Conservation (phyloP, 2,329 filamentous ascomycete species). For the Xenoacremonium recifei region DNA sequence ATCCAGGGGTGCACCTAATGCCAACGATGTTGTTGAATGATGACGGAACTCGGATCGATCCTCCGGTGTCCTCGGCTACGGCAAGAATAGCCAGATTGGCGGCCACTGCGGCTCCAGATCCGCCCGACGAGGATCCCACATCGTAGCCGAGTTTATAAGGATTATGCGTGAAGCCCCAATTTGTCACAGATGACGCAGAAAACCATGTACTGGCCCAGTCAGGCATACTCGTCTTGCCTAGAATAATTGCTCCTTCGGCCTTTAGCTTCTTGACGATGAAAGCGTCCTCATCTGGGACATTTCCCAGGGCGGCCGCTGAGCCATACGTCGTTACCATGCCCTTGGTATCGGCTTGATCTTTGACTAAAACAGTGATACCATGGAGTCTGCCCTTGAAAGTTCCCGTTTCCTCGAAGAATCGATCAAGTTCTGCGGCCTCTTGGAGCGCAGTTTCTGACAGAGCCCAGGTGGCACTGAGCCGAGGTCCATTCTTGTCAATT, state of each 20-base stretch:
- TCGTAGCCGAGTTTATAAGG: background rate
- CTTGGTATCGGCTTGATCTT: background rate
- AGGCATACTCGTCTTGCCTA: background rate
- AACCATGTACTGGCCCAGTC: background rate
- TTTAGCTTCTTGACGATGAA: background rate
- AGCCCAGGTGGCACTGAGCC: background rate
- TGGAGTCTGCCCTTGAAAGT: background rate
- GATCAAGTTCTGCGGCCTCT: background rate
- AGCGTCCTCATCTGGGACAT: background rate
- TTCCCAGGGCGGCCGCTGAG: background rate
- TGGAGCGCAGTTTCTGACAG: background rate
- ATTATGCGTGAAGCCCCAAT: background rate
- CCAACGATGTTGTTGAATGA: background rate
- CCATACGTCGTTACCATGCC: background rate
- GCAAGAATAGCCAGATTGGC: background rate
- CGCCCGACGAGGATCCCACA: background rate
- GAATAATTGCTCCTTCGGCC: background rate
- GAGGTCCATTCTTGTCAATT: background rate
- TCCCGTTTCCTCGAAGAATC: background rate
- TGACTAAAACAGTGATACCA: background rate
- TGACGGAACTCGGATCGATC: background rate
- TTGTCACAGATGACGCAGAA: background rate
- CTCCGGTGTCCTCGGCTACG: background rate
- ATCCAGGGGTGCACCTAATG: background rate
- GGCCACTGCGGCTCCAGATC: background rate